Conservation (phyloP, 352 stramenopile genomes). For the Phytophthora pseudosyringae region DNA sequence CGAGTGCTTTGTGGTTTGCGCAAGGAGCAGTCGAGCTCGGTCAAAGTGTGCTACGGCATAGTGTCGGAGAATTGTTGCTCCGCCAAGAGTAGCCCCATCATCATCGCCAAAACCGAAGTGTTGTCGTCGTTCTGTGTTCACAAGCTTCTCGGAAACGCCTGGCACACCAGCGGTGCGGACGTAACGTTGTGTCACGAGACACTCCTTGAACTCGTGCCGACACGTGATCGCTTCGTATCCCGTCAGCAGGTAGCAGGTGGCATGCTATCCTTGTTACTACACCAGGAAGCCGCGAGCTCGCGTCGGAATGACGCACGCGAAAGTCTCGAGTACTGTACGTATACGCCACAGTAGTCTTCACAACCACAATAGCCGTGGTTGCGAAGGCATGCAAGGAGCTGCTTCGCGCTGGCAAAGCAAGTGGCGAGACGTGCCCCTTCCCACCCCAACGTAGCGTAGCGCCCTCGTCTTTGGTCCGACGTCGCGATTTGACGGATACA, state of each 20-base stretch:
- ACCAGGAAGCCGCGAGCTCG: no score
- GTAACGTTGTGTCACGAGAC: no score
- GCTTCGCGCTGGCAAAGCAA: background rate
- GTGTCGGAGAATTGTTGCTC: slow-evolving; percentile 33
- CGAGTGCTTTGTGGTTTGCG: slow-evolving; percentile 82
- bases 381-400: background rate
- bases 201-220: background rate
- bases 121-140: no score
- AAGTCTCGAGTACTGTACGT: slow-evolving; percentile 6
- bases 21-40: slow-evolving; percentile 70
- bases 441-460: slow-evolving; percentile 26
- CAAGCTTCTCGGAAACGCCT: no score
- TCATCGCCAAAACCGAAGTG: no score
- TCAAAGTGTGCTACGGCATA: slow-evolving; percentile 76
- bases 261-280: no score
- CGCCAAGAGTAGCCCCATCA: no score
- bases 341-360: no score
- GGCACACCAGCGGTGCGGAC: no score
- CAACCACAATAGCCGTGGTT: background rate
- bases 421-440: slow-evolving; percentile 32
- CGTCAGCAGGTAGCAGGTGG: background rate
- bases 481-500: slow-evolving; percentile 44
- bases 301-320: background rate
- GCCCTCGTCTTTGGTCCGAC: slow-evolving; percentile 33
- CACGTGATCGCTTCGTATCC: background rate